A percentile compares a stretch with the other conserved stretches of the same genome.
These are phyloP conservation scores for Globisporangium acanthophoron DNA, from an alignment of 352 stramenopile species.

Conservation along the genomic window DNA sequence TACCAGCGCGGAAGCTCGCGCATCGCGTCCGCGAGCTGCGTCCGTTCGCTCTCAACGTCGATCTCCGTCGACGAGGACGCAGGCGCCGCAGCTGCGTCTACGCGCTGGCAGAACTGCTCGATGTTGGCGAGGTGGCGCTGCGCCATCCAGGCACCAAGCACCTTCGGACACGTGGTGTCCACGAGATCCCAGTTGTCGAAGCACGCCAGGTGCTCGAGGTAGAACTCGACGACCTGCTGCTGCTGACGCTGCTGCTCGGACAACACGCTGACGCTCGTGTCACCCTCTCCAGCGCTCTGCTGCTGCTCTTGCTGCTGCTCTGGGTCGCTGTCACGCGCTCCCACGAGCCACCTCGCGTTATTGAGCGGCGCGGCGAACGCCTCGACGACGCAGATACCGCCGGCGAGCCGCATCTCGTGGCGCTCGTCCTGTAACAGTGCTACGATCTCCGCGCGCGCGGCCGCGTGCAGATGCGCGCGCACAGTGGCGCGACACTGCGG, in stretches of 20 bases:
- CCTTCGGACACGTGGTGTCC: conserved; percentile 5
- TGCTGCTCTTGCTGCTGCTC: too few relatives aligned
- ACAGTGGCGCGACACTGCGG: conserved; percentile 12
- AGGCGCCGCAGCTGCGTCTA: background rate
- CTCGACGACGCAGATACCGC: conserved; percentile 16
- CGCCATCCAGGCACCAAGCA: conserved; percentile 7
- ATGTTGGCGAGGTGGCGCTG: conserved; percentile 1
- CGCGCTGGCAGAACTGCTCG: background rate
- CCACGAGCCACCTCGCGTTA: background rate
- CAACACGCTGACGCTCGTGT: too few relatives aligned
- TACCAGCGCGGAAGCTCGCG: conserved; percentile 12
- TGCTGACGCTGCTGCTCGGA: background rate
- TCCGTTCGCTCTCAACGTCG: background rate
- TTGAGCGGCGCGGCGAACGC: conserved; percentile 3
- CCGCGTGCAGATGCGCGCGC: conserved; percentile 6
- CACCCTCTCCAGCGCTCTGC: too few relatives aligned
- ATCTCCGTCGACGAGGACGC: background rate
- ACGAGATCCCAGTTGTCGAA: conserved; percentile 19
- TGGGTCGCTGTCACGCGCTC: background rate
- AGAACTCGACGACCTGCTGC: conserved; percentile 2
- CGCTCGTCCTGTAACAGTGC: conserved; percentile 12
- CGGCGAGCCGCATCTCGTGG: conserved; percentile 13
- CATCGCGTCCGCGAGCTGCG: conserved; percentile 1
- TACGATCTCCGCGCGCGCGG: conserved; percentile 1
- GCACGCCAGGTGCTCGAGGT: conserved; percentile 5